A percentile compares a stretch with the other conserved stretches of the same genome.
Conservation (phyloP, 768 basidiomycete species). For the Boletus barrowsii region DNA sequence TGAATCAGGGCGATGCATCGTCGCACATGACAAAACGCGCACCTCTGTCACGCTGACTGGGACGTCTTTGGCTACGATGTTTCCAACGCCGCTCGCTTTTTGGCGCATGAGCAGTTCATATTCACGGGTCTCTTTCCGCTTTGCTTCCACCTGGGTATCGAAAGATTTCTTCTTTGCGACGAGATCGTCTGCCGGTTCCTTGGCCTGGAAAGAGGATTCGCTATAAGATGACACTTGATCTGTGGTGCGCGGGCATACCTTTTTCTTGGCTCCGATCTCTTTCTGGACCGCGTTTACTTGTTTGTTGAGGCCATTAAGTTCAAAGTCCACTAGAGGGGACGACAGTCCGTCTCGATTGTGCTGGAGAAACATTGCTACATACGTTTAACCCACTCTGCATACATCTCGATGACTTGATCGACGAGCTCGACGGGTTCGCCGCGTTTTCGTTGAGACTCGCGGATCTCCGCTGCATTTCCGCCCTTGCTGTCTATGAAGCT, state of each 20-base stretch:
- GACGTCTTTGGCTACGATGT: slow-evolving; percentile 84
- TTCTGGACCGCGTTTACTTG: slow-evolving; percentile 91
- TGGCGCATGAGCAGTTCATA: slow-evolving; percentile 75
- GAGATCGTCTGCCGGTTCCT: slow-evolving; percentile 86
- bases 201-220: slow-evolving; percentile 54
- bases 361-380: slow-evolving; percentile 32
- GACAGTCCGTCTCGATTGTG: background rate
- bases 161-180: slow-evolving; percentile 81
- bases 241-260: slow-evolving; percentile 44
- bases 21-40: background rate
- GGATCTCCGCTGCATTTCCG: slow-evolving; percentile 86
- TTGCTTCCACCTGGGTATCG: slow-evolving; percentile 74
- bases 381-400: slow-evolving; percentile 94
- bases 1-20: background rate
- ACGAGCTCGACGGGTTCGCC: slow-evolving; percentile 88
- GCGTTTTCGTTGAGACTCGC: slow-evolving; percentile 90
- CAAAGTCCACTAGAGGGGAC: slow-evolving; percentile 70
- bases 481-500: slow-evolving; percentile 85
- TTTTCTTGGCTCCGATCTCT: slow-evolving; percentile 91
- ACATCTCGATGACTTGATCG: slow-evolving; percentile 91
- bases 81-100: slow-evolving; percentile 82
- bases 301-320: slow-evolving; percentile 73
- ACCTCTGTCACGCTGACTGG: slow-evolving; percentile 91
- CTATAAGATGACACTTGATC: background rate
- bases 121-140: slow-evolving; percentile 74